These are phyloP conservation scores for Fusarium tricinctum DNA, from an alignment of 2,329 filamentous ascomycete genomes.

Conservation along the genomic window DNA sequence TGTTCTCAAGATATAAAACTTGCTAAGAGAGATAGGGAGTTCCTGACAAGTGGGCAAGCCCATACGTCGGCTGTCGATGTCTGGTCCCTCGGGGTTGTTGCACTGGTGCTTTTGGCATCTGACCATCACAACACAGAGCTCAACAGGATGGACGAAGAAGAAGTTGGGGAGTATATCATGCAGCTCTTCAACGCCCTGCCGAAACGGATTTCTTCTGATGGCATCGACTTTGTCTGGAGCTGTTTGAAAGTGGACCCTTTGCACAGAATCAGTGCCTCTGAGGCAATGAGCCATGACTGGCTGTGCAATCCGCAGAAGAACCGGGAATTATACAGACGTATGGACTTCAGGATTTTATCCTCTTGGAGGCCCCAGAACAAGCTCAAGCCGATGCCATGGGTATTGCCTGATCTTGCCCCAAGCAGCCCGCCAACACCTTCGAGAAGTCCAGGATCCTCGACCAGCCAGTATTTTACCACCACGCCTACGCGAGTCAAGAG, in stretches of 20 bases:
- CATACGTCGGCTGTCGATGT: conserved; percentile 62
- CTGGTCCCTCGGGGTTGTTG: conserved; percentile 66
- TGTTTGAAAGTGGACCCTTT: conserved; percentile 52
- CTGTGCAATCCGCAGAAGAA: conserved; percentile 53
- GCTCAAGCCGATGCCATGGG: conserved; percentile 54
- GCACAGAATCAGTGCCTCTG: conserved; percentile 48
- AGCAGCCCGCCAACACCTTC: conserved; percentile 9
- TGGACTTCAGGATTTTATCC: conserved; percentile 51
- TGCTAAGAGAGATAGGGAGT: conserved; percentile 56
- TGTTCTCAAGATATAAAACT: not conserved
- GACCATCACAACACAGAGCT: conserved; percentile 46
- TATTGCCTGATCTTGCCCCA: conserved; percentile 49
- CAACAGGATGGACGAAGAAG: conserved; percentile 48
- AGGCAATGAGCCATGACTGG: conserved; percentile 54
- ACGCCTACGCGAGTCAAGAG: not conserved
- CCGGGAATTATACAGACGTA: conserved; percentile 50
- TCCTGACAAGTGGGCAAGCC: conserved; percentile 39
- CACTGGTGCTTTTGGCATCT: conserved; percentile 55
- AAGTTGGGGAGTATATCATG: conserved; percentile 42
- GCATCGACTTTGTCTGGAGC: conserved; percentile 50
- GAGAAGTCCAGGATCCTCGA: conserved; percentile 19
- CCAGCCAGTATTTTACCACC: conserved; percentile 41
- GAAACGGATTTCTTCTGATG: conserved; percentile 45
- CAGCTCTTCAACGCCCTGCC: conserved; percentile 28
- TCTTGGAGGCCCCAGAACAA: conserved; percentile 48